phyloP scores from a whole-genome alignment of 495 filamentous ascomycete genomes.

The Aspergillus ellipticus region DNA sequence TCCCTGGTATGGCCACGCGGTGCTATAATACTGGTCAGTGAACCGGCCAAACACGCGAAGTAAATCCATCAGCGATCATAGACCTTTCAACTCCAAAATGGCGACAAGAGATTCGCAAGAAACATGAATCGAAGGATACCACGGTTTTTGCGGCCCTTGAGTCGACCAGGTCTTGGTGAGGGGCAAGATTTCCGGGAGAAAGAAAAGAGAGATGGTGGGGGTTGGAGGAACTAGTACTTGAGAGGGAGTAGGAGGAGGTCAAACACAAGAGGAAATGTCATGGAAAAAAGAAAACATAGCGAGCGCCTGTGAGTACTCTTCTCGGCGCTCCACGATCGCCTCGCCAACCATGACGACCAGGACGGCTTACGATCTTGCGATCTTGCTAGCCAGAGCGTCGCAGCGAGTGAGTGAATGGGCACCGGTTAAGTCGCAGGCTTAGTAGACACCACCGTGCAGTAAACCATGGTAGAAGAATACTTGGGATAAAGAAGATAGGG shows the following conservation, averaged over 20 bases:
- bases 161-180: not conserved
- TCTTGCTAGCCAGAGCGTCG: not conserved
- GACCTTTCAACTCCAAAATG: not conserved
- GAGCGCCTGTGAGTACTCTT: slow-evolving; percentile 6
- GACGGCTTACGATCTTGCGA: not conserved
- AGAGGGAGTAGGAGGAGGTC: slow-evolving; percentile 5
- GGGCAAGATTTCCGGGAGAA: not conserved
- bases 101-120: not conserved
- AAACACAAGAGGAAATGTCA: slow-evolving; percentile 9
- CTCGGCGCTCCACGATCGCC: slow-evolving; percentile 3
- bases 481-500: not conserved
- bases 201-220: not conserved
- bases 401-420: not conserved
- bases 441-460: not conserved
- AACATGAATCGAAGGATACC: not conserved
- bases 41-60: not conserved
- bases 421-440: not conserved
- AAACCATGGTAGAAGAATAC: not conserved
- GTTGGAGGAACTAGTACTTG: slow-evolving; percentile 9
- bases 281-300: slow-evolving; percentile 15
- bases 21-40: not conserved
- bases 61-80: not conserved
- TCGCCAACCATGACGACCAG: not conserved
- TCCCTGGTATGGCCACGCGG: not conserved
- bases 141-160: not conserved